These are phyloP conservation scores for Aspergillus sp. DNA, from an alignment of 2,329 filamentous ascomycete genomes.

Conservation along the genomic window DNA sequence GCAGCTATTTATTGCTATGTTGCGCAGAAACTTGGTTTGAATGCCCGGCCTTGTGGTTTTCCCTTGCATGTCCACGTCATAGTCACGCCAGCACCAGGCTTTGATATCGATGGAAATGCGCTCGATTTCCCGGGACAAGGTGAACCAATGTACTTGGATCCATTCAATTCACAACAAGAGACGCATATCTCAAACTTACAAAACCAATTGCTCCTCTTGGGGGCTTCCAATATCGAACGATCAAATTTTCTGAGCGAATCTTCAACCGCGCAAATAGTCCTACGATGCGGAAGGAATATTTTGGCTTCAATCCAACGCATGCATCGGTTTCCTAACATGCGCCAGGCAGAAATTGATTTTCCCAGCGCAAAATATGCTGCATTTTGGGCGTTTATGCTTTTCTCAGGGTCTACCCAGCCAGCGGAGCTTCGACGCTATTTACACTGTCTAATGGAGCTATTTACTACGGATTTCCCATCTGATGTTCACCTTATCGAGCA, in stretches of 20 bases:
- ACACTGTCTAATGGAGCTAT: conserved; percentile 57
- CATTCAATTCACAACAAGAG: conserved; percentile 65
- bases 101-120: conserved; percentile 52
- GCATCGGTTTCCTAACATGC: conserved; percentile 25
- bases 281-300: conserved; percentile 75
- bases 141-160: conserved; percentile 73
- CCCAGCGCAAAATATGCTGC: conserved; percentile 63
- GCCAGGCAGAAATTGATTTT: conserved; percentile 43
- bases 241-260: conserved; percentile 58
- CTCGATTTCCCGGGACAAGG: conserved; percentile 15
- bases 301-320: conserved; percentile 59
- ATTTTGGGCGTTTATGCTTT: conserved; percentile 62
- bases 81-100: conserved; percentile 55
- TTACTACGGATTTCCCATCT: conserved; percentile 60
- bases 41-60: conserved; percentile 71
- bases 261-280: conserved; percentile 59
- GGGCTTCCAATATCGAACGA: conserved; percentile 33
- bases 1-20: conserved; percentile 79
- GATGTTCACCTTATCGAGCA: conserved; percentile 66
- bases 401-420: conserved; percentile 36
- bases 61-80: conserved; percentile 81
- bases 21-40: conserved; percentile 65
- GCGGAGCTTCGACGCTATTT: conserved; percentile 56
- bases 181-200: conserved; percentile 55
- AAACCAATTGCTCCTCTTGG: conserved; percentile 51